phyloP scores from a whole-genome alignment of 331 rosid genomes.

The Ulmus americana region DNA sequence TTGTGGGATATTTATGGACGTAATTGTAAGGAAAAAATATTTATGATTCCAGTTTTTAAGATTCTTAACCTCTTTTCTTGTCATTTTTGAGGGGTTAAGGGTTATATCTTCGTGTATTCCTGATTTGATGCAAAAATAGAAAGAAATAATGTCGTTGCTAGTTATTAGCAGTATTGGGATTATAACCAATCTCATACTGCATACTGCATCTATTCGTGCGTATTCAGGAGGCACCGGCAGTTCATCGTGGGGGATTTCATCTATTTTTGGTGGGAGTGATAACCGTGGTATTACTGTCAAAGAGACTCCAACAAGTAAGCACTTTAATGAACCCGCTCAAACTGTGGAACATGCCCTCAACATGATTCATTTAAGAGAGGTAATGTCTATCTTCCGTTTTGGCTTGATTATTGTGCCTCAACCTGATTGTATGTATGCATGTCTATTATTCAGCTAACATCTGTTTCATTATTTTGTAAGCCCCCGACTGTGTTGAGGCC shows the following conservation, averaged over 20 bases:
- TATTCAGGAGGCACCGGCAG: slow-evolving; percentile 51
- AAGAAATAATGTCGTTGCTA: background rate
- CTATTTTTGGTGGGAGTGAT: slow-evolving; percentile 70
- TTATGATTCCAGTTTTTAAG: background rate
- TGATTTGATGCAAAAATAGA: no score
- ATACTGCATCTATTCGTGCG: slow-evolving; percentile 22
- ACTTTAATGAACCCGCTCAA: slow-evolving; percentile 48
- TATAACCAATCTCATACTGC: slow-evolving; percentile 1
- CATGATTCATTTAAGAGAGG: slow-evolving; percentile 79
- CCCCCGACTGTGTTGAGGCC: slow-evolving; percentile 85
- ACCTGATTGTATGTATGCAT: background rate
- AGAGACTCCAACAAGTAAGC: slow-evolving; percentile 44
- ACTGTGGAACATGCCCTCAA: slow-evolving; percentile 54
- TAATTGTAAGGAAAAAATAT: background rate
- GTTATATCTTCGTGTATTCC: no score
- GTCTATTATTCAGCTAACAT: slow-evolving; percentile 11
- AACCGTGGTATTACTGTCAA: slow-evolving; percentile 42
- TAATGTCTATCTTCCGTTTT: slow-evolving; percentile 24
- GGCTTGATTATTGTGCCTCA: slow-evolving; percentile 10
- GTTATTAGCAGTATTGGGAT: background rate
- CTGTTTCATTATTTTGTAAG: slow-evolving; percentile 35
- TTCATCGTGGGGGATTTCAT: slow-evolving; percentile 71
- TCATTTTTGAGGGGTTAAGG: background rate
- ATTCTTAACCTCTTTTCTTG: background rate
- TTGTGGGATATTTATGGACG: background rate